phyloP scores from a whole-genome alignment of 495 filamentous ascomycete genomes.

The Penicillium mononematosum region DNA sequence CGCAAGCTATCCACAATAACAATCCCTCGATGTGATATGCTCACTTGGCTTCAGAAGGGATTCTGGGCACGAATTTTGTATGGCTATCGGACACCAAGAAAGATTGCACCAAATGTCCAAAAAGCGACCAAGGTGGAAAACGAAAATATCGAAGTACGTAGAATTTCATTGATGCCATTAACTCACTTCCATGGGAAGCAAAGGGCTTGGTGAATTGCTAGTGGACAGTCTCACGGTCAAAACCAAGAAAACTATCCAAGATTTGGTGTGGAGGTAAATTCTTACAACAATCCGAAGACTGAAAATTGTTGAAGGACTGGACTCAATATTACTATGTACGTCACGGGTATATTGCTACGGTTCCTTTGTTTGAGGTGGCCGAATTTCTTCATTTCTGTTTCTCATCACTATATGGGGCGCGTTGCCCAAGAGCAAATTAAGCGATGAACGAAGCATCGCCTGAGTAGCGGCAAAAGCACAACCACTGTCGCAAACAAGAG shows the following conservation, averaged over 20 bases:
- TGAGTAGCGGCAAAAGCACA: conserved; percentile 22
- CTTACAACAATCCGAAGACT: not conserved
- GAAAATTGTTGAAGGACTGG: not conserved
- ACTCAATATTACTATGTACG: not conserved
- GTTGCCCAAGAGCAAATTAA: conserved; percentile 6
- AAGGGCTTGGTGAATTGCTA: not conserved
- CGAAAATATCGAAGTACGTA: not conserved
- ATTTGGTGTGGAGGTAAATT: not conserved
- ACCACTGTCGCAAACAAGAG: conserved; percentile 14
- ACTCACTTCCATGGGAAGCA: not conserved
- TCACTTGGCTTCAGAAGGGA: not conserved
- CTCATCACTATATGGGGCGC: conserved; percentile 24
- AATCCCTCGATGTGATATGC: too few species aligned
- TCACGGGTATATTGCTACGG: not conserved
- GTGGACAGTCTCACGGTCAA: not conserved
- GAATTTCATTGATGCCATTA: not conserved
- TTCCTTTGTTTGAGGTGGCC: conserved; percentile 41
- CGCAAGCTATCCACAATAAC: too few species aligned
- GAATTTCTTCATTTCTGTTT: conserved; percentile 43
- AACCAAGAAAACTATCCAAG: not conserved
- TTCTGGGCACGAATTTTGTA: not conserved
- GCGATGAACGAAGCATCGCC: conserved; percentile 1
- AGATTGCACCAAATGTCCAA: not conserved
- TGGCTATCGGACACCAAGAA: not conserved
- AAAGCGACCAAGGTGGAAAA: not conserved